Percentiles rank a stretch among this genome's conserved stretches.
Conservation (phyloP, 176 grass and related monocot species). For the Triticum turgidum region DNA sequence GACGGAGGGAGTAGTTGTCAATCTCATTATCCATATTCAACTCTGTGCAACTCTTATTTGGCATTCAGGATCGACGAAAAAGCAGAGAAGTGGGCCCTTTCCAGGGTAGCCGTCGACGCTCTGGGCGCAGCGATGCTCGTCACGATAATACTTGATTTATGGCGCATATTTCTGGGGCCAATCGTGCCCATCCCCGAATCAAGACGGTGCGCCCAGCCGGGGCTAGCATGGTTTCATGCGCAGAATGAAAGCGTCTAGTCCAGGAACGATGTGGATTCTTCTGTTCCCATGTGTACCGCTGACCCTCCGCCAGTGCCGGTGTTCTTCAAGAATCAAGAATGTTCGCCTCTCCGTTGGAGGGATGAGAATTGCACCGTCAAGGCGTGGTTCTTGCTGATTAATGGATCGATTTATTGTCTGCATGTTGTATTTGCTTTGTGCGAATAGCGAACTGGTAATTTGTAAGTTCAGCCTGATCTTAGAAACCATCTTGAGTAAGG, state of each 20-base stretch:
- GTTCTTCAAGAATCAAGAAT: neutral
- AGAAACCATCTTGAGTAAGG: neutral
- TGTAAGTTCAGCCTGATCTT: neutral
- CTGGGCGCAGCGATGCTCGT: conserved; percentile 90
- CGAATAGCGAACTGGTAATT: neutral
- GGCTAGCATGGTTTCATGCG: conserved; percentile 72
- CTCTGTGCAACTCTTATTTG: neutral
- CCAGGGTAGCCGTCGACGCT: conserved; percentile 78
- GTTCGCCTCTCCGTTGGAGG: neutral
- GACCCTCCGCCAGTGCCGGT: neutral
- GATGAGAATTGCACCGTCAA: neutral
- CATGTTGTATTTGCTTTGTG: neutral
- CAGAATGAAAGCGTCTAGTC: conserved; percentile 53
- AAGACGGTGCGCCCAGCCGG: conserved; percentile 53
- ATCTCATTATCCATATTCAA: neutral
- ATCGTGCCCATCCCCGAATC: conserved; percentile 54
- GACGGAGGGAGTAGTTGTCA: too few relatives aligned
- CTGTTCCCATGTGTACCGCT: neutral
- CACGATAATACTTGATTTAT: conserved; percentile 82
- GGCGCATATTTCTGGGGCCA: conserved; percentile 94
- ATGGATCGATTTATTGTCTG: neutral
- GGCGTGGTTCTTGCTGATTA: neutral
- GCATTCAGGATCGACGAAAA: conserved; percentile 33
- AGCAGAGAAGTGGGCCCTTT: conserved; percentile 62
- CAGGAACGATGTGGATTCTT: neutral